phyloP scores from a whole-genome alignment of 768 basidiomycete genomes.

The Sarcodon aspratus region DNA sequence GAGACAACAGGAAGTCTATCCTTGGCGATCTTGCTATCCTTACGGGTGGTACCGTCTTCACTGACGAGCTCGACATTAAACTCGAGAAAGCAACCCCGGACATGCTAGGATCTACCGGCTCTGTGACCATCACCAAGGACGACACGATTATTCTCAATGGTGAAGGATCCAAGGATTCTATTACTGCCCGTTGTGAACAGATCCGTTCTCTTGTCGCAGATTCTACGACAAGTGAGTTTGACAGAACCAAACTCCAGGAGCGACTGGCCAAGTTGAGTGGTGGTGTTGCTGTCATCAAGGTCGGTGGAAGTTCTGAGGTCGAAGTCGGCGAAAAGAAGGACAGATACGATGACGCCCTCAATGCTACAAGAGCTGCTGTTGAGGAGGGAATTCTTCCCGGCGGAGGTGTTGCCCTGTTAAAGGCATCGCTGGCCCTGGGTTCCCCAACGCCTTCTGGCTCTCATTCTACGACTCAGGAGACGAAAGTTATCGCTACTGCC shows the following conservation, averaged over 20 bases:
- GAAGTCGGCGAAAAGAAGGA: slow-evolving; percentile 99
- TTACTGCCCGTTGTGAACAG: slow-evolving; percentile 92
- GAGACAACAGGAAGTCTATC: slow-evolving; percentile 98
- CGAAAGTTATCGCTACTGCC: slow-evolving; percentile 59
- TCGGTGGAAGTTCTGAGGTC: slow-evolving; percentile 87
- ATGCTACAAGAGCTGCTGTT: slow-evolving; percentile 96
- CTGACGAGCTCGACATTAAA: slow-evolving; percentile 93
- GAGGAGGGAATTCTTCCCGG: slow-evolving; percentile 98
- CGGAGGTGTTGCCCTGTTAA: slow-evolving; percentile 88
- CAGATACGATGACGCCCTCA: slow-evolving; percentile 91
- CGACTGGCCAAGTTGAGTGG: slow-evolving; percentile 93
- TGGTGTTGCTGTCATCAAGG: slow-evolving; percentile 97
- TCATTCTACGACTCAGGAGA: slow-evolving; percentile 10
- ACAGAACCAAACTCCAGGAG: slow-evolving; percentile 92
- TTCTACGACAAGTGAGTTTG: slow-evolving; percentile 82
- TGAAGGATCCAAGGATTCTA: slow-evolving; percentile 80
- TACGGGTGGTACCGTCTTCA: slow-evolving; percentile 96
- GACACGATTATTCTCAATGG: slow-evolving; percentile 96
- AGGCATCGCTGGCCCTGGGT: slow-evolving; percentile 63
- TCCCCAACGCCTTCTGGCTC: slow-evolving; percentile 24
- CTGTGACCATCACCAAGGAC: slow-evolving; percentile 93
- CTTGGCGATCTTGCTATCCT: slow-evolving; percentile 96
- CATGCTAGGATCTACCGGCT: slow-evolving; percentile 83
- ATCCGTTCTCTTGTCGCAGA: slow-evolving; percentile 79
- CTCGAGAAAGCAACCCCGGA: slow-evolving; percentile 84